Base-by-base conservation (phyloP, 2,329 filamentous ascomycete species). In the Capronia coronata region DNA sequence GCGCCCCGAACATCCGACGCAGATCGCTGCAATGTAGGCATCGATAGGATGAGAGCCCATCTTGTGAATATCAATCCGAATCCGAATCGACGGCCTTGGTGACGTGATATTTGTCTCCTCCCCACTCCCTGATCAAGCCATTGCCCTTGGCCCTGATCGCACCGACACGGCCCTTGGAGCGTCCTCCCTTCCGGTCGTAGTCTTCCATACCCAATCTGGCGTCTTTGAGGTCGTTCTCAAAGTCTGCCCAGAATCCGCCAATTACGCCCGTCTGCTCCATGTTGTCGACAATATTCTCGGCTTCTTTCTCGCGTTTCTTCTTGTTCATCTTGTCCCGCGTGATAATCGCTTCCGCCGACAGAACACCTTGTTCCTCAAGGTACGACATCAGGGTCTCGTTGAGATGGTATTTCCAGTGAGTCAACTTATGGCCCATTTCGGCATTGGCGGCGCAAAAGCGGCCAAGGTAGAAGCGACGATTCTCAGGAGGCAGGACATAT, bases 381-480 rank as follows among this genome's bases (percentile, higher is more conserved):
- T 77, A 79, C 22, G 76, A 73, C 19, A 84, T 72, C 0, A 90
- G 82, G 76, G 78, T 86, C 56, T 83, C 75, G 61, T 86, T 83
- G n/a, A 91, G 77, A 39, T 82, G 78, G 52, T 78, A 79, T 49
- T 83, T 83, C 87, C 87, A 90, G 67, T 93, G 87, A 3, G 80
- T 75, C 2, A 91, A 73, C 1, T 75, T 76, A 62, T 91, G 86
- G 0, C 84, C 83, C 32, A 82, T 82, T 56, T 80, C 73, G 0
- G 86, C 85, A 57, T 83, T 84, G 25, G 69, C 67, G 61, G 75
- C 78, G 69, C 82, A 86, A 52, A 75, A 74, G 52, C 69, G 69
- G 43, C 80, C 80, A 1, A 79, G 65, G 51, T 72, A 74, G 65
- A 76, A 83, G 21, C 70, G 68, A 2, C 59, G 71, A 14, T 68